Percentiles rank a stretch among this genome's conserved stretches.
Conservation (phyloP, 805 yeast genomes). For the Myxozyma neotropica region DNA sequence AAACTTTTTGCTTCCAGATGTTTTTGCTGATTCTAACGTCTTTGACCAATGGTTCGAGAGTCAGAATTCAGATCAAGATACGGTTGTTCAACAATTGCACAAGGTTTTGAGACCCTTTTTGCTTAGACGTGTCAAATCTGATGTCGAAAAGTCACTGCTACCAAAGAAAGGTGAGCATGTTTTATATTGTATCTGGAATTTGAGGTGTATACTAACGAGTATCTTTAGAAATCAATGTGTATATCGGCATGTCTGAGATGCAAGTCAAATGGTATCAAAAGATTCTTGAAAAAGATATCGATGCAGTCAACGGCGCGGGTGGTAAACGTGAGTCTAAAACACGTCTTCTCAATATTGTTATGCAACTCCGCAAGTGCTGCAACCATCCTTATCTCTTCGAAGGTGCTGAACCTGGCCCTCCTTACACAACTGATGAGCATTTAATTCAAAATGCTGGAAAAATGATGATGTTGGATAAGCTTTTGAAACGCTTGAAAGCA, state of each 20-base stretch:
- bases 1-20: constrained; percentile 89
- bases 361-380: constrained; percentile 96
- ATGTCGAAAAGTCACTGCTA: constrained; percentile 85
- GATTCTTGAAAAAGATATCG: constrained; percentile 86
- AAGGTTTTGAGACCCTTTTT: constrained; percentile 85
- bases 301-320: constrained; percentile 94
- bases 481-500: constrained; percentile 66
- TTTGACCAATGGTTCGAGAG: constrained; percentile 92
- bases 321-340: constrained; percentile 94
- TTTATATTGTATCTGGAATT: not conserved
- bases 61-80: constrained; percentile 62
- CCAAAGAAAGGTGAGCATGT: constrained; percentile 62
- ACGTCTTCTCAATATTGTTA: constrained; percentile 85
- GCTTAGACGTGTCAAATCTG: constrained; percentile 85
- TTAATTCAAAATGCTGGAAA: constrained; percentile 87
- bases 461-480: constrained; percentile 83
- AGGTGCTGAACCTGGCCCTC: constrained; percentile 99
- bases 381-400: constrained; percentile 96
- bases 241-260: constrained; percentile 95
- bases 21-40: constrained; percentile 85
- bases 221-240: constrained; percentile 70
- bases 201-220: not conserved
- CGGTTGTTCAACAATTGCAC: constrained; percentile 84
- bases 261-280: constrained; percentile 90
- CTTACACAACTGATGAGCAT: constrained; percentile 94